A percentile compares a stretch with the other conserved stretches of the same genome.
Evolutionary conservation across 2,329 filamentous ascomycete species (phyloP).

Genomic region (Xylariaceae sp.): DNA sequence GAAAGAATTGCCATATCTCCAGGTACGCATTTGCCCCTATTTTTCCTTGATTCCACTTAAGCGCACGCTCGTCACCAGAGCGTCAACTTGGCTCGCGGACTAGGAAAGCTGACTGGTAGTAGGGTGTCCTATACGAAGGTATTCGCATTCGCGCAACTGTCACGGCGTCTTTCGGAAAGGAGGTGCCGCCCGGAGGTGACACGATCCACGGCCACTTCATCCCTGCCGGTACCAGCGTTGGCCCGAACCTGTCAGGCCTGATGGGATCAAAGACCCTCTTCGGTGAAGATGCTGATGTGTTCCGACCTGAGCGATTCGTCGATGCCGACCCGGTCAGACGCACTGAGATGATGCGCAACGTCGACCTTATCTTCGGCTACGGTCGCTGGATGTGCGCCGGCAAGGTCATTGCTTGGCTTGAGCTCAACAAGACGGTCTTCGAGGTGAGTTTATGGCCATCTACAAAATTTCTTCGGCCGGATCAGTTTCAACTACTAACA

Average conservation of each 20-base stretch:
- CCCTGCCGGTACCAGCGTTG: slow-evolving; percentile 35
- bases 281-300: slow-evolving; percentile 37
- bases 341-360: slow-evolving; percentile 31
- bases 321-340: slow-evolving; percentile 31
- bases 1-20: slow-evolving; percentile 31
- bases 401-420: slow-evolving; percentile 38
- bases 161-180: slow-evolving; percentile 25
- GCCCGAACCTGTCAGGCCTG: slow-evolving; percentile 33
- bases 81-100: neutral
- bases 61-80: neutral
- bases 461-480: neutral
- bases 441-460: slow-evolving; percentile 32
- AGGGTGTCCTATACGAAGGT: slow-evolving; percentile 37
- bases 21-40: slow-evolving; percentile 1
- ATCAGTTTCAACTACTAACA: neutral
- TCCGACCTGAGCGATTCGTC: slow-evolving; percentile 42
- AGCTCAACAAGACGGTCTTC: slow-evolving; percentile 39
- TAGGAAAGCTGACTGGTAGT: neutral
- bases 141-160: slow-evolving; percentile 35
- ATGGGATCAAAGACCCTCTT: slow-evolving; percentile 32
- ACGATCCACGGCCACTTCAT: slow-evolving; percentile 32
- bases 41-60: too few species aligned
- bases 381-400: slow-evolving; percentile 40
- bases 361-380: slow-evolving; percentile 38
- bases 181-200: slow-evolving; percentile 30